Percentiles rank a stretch among this genome's conserved stretches.
These are phyloP conservation scores for Lactuca sativa DNA, from an alignment of 129 eudicot species.

Conservation along the genomic window DNA sequence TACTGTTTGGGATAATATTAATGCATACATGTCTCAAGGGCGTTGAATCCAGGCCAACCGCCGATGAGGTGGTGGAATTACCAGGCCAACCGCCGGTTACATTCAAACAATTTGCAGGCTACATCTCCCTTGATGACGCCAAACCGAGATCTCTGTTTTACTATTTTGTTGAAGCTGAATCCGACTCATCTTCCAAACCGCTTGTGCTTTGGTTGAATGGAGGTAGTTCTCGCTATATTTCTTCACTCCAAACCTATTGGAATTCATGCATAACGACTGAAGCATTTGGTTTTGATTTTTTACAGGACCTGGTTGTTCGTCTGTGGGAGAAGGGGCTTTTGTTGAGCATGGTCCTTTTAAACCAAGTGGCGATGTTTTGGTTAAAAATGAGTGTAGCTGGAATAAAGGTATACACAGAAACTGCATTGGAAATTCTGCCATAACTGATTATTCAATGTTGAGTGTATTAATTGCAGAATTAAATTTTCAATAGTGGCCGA, in stretches of 20 bases:
- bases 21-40: constrained; percentile 6
- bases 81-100: constrained; percentile 57
- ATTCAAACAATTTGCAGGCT: constrained; percentile 53
- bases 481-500: neutral
- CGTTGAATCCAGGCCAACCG: neutral
- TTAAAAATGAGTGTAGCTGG: constrained; percentile 70
- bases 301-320: constrained; percentile 80
- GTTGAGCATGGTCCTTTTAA: constrained; percentile 66
- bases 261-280: neutral
- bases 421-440: neutral
- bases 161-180: constrained; percentile 63
- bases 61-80: constrained; percentile 34
- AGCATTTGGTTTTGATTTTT: constrained; percentile 3
- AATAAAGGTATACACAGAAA: constrained; percentile 46
- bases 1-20: constrained; percentile 23
- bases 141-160: constrained; percentile 41
- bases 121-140: constrained; percentile 35
- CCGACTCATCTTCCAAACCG: constrained; percentile 53
- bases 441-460: neutral
- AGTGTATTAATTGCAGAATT: neutral
- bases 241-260: neutral
- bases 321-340: constrained; percentile 70
- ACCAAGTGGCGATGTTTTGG: constrained; percentile 50
- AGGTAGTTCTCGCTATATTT: constrained; percentile 27
- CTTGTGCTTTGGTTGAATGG: constrained; percentile 75